Evolutionary conservation across 2,329 filamentous ascomycete species (phyloP).

Genomic region (Aspergillus phoenicis): DNA sequence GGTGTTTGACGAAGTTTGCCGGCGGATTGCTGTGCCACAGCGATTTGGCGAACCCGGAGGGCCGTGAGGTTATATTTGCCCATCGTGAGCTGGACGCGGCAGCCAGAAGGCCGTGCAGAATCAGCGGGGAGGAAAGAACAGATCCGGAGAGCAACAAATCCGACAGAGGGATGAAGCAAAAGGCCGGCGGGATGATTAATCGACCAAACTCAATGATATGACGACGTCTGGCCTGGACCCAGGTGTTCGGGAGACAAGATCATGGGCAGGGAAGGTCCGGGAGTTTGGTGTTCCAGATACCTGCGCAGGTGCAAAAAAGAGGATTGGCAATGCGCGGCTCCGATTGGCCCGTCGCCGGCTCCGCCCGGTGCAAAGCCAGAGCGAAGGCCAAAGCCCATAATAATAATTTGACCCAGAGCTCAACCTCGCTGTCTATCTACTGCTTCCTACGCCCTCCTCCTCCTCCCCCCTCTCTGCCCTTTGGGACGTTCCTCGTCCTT

Average conservation of each 20-base stretch:
- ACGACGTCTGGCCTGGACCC: no score
- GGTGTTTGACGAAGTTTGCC: constrained; percentile 41
- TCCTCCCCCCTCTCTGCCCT: constrained; percentile 4
- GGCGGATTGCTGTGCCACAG: constrained; percentile 40
- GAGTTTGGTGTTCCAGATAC: background rate
- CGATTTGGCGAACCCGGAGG: constrained; percentile 48
- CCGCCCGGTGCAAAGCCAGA: constrained; percentile 29
- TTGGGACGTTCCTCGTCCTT: background rate
- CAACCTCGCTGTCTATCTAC: background rate
- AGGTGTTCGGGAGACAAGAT: no score
- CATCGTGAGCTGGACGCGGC: constrained; percentile 34
- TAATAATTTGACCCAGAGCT: constrained; percentile 23
- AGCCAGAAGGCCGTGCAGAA: constrained; percentile 6
- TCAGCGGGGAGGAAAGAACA: background rate
- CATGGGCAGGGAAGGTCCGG: no score
- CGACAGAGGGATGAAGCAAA: background rate
- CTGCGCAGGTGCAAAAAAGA: constrained; percentile 37
- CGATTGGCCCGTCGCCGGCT: constrained; percentile 41
- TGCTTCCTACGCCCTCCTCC: background rate
- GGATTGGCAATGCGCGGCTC: constrained; percentile 35
- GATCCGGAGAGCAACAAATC: background rate
- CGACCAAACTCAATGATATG: background rate
- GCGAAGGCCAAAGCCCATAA: constrained; percentile 14
- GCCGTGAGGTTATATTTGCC: constrained; percentile 52
- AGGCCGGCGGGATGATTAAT: background rate